Evolutionary conservation across 1,284 basidiomycete species (phyloP).

Genomic region (Leccinum solheimii): DNA sequence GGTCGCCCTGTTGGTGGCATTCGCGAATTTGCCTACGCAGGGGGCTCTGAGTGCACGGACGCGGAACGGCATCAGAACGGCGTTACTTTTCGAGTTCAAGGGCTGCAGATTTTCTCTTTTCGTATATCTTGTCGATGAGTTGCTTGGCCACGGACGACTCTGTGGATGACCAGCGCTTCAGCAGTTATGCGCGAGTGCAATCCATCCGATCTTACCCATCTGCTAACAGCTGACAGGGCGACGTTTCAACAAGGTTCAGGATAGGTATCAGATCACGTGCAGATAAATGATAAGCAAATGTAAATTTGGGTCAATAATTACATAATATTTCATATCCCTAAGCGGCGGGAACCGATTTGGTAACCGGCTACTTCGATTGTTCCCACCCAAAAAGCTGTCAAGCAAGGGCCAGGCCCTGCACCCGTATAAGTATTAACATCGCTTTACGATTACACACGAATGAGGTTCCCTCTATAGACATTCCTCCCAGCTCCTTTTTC

Average conservation of each 20-base stretch:
- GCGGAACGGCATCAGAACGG: conserved; percentile 4
- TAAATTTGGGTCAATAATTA: background rate
- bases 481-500: background rate
- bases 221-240: background rate
- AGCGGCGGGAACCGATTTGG: background rate
- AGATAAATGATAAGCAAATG: background rate
- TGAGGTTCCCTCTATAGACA: background rate
- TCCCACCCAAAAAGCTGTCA: background rate
- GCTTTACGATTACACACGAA: background rate
- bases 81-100: conserved; percentile 91
- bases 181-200: background rate
- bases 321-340: background rate
- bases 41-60: conserved; percentile 18
- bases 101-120: conserved; percentile 94
- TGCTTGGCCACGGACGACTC: conserved; percentile 71
- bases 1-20: conserved; percentile 78
- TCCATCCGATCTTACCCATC: background rate
- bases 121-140: conserved; percentile 87
- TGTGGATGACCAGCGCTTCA: conserved; percentile 30
- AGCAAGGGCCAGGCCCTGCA: background rate
- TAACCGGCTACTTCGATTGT: background rate
- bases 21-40: conserved; percentile 77
- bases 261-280: background rate
- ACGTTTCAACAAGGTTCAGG: background rate
- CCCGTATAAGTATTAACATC: background rate